phyloP scores from a whole-genome alignment of 108 stramenopile species.

The Pseudonitzschia multistriata region DNA sequence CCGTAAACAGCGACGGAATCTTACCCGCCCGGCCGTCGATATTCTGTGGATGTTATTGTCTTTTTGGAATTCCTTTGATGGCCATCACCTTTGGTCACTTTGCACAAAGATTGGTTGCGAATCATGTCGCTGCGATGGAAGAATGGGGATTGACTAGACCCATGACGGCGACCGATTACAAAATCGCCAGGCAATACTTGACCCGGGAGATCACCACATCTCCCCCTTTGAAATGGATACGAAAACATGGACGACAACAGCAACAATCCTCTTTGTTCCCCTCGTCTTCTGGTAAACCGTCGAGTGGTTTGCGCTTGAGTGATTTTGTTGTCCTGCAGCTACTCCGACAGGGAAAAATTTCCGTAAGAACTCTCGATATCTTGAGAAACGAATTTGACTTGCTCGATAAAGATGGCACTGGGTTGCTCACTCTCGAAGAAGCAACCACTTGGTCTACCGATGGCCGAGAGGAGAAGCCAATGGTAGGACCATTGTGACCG shows the following conservation, averaged over 20 bases:
- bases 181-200: constrained; percentile 49
- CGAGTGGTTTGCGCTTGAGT: constrained; percentile 39
- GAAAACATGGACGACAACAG: neutral
- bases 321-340: constrained; percentile 71
- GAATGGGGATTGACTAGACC: constrained; percentile 41
- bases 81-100: constrained; percentile 63
- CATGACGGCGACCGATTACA: constrained; percentile 46
- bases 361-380: constrained; percentile 40
- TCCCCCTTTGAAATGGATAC: neutral
- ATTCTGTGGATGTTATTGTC: constrained; percentile 66
- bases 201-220: neutral
- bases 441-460: constrained; percentile 23
- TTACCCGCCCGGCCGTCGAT: constrained; percentile 50
- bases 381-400: constrained; percentile 54
- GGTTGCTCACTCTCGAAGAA: constrained; percentile 36
- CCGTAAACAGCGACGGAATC: constrained; percentile 50
- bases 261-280: constrained; percentile 6
- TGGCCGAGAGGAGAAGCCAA: neutral
- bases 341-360: constrained; percentile 59
- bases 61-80: constrained; percentile 67
- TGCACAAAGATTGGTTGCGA: constrained; percentile 55
- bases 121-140: constrained; percentile 54
- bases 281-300: constrained; percentile 8
- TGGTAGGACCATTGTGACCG: neutral
- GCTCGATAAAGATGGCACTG: constrained; percentile 36